These are phyloP conservation scores for Pleurotus tuoliensis DNA, from an alignment of 768 basidiomycete genomes.

Conservation along the genomic window DNA sequence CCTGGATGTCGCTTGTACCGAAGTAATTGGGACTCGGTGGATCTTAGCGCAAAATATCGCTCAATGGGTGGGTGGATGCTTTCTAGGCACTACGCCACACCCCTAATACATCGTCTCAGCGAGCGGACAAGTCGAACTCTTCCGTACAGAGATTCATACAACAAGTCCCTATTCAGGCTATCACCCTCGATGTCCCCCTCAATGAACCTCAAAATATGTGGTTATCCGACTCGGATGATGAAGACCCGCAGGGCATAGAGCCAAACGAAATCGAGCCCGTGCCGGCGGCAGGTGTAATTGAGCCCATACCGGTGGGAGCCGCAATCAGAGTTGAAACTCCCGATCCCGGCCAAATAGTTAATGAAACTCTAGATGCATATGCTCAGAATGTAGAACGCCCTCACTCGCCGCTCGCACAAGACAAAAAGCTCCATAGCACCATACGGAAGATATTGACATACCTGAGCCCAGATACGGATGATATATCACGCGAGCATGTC, in stretches of 20 bases:
- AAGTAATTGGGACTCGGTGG: not conserved
- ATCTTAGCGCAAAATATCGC: not conserved
- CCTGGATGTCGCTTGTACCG: too few relatives aligned
- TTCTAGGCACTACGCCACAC: not conserved
- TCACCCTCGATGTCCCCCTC: not conserved
- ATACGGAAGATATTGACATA: not conserved
- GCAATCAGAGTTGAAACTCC: not conserved
- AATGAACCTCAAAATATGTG: too few relatives aligned
- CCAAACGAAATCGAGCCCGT: too few relatives aligned
- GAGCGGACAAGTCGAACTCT: not conserved
- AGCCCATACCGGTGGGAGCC: not conserved
- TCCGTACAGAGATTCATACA: not conserved
- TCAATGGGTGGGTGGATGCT: not conserved
- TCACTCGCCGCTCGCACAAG: not conserved
- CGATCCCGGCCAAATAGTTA: not conserved
- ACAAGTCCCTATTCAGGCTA: not conserved
- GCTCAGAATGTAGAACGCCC: not conserved
- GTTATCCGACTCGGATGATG: too few relatives aligned
- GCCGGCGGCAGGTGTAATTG: not conserved
- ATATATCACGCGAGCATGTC: too few relatives aligned
- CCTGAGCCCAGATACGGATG: not conserved
- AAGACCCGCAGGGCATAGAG: too few relatives aligned
- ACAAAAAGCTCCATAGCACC: not conserved
- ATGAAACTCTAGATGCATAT: not conserved
- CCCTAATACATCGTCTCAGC: conserved; percentile 2